phyloP scores from a whole-genome alignment of 1,139 yeast genomes.

The Oligophagozyma castellii region DNA sequence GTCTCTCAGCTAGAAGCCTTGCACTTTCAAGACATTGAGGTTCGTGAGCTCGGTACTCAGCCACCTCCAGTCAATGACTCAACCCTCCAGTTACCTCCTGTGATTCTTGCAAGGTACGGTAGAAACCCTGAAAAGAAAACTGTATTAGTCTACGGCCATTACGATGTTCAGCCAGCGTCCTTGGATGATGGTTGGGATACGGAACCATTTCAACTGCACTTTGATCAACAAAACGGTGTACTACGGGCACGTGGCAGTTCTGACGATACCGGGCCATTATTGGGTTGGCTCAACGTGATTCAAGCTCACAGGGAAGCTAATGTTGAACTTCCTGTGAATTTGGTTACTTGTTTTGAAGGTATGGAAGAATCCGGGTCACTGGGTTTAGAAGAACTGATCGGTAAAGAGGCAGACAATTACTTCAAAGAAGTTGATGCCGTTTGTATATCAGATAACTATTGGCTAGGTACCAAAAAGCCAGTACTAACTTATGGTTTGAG shows the following conservation, averaged over 20 bases:
- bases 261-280: slow-evolving; percentile 96
- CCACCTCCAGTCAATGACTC: slow-evolving; percentile 68
- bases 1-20: slow-evolving; percentile 50
- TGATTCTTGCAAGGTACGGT: slow-evolving; percentile 81
- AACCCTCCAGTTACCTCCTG: slow-evolving; percentile 73
- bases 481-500: slow-evolving; percentile 94
- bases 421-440: slow-evolving; percentile 87
- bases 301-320: slow-evolving; percentile 82
- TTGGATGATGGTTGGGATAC: slow-evolving; percentile 90
- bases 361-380: slow-evolving; percentile 98
- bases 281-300: slow-evolving; percentile 89
- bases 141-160: slow-evolving; percentile 87
- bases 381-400: slow-evolving; percentile 76
- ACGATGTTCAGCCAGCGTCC: slow-evolving; percentile 95
- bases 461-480: slow-evolving; percentile 96
- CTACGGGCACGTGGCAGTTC: slow-evolving; percentile 90
- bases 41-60: slow-evolving; percentile 74
- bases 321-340: slow-evolving; percentile 83
- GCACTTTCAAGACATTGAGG: slow-evolving; percentile 72
- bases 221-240: slow-evolving; percentile 35
- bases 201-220: slow-evolving; percentile 70
- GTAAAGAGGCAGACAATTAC: slow-evolving; percentile 60
- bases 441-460: slow-evolving; percentile 92
- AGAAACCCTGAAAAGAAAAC: slow-evolving; percentile 70
- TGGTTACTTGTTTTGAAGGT: slow-evolving; percentile 90